phyloP scores from a whole-genome alignment of 768 basidiomycete genomes.

The Hygrocybe coccinea region DNA sequence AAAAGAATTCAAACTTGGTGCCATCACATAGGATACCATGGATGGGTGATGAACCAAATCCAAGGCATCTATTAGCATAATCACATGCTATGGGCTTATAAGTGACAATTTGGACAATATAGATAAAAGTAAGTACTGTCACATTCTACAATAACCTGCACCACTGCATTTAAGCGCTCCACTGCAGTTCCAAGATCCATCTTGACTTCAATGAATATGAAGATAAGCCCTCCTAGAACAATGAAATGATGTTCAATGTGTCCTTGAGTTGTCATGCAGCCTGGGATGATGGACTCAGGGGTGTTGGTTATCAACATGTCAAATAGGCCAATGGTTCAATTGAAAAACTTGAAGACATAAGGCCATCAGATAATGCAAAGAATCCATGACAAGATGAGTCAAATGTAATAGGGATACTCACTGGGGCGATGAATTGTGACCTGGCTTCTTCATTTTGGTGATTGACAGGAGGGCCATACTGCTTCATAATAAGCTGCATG shows the following conservation, averaged over 20 bases:
- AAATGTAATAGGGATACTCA: not conserved
- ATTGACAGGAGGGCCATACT: not conserved
- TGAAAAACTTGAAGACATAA: not conserved
- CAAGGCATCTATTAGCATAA: not conserved
- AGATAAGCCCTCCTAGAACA: not conserved
- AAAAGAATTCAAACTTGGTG: not conserved
- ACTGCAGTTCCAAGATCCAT: not conserved
- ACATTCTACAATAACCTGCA: not conserved
- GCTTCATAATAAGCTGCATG: not conserved
- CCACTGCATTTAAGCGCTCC: not conserved
- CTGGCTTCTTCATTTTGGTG: conserved; percentile 3
- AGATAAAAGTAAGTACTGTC: not conserved
- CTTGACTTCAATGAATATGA: not conserved
- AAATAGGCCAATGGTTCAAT: not conserved
- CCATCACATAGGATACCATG: not conserved
- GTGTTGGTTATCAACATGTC: not conserved
- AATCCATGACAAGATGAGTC: not conserved
- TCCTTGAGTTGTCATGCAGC: not conserved
- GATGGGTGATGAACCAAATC: not conserved
- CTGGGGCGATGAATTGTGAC: not conserved
- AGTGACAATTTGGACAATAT: not conserved
- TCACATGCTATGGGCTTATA: not conserved
- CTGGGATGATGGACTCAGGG: not conserved
- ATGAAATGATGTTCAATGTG: not conserved
- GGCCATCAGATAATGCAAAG: no score